These are phyloP conservation scores for Corylus americana DNA, from an alignment of 306 rosid genomes.

Conservation along the genomic window DNA sequence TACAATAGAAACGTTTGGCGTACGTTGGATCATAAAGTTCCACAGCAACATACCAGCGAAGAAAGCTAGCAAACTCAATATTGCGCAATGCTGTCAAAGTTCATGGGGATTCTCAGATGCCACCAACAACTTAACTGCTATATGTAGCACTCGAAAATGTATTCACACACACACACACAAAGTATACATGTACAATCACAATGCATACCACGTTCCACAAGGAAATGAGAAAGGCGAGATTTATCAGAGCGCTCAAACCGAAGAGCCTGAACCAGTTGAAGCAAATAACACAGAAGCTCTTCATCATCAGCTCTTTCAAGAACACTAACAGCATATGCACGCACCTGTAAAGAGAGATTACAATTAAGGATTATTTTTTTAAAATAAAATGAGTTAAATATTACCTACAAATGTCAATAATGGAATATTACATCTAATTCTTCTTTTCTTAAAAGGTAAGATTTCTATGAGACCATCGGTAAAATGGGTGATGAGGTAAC, in stretches of 20 bases:
- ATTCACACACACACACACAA: slow-evolving; percentile 26
- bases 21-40: slow-evolving; percentile 94
- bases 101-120: slow-evolving; percentile 38
- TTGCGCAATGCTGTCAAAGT: slow-evolving; percentile 72
- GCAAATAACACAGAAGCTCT: slow-evolving; percentile 95
- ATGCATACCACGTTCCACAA: slow-evolving; percentile 84
- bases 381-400: too few relatives aligned
- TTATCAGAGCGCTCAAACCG: slow-evolving; percentile 96
- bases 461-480: not conserved
- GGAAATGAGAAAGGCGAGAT: slow-evolving; percentile 89
- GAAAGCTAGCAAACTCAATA: slow-evolving; percentile 97
- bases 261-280: slow-evolving; percentile 98
- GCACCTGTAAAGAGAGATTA: slow-evolving; percentile 61
- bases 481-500: not conserved
- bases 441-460: not conserved
- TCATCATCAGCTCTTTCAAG: slow-evolving; percentile 99
- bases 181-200: not conserved
- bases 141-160: slow-evolving; percentile 28
- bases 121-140: slow-evolving; percentile 30
- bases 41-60: slow-evolving; percentile 98
- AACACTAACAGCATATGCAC: slow-evolving; percentile 98
- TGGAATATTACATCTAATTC: not conserved
- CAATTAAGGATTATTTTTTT: not conserved
- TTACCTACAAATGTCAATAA: not conserved
- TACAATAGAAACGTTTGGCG: slow-evolving; percentile 91